Percentiles rank a stretch among this genome's conserved stretches.
Evolutionary conservation across 129 eudicot genomes (phyloP).

Genomic region (Scalesia atractyloides): DNA sequence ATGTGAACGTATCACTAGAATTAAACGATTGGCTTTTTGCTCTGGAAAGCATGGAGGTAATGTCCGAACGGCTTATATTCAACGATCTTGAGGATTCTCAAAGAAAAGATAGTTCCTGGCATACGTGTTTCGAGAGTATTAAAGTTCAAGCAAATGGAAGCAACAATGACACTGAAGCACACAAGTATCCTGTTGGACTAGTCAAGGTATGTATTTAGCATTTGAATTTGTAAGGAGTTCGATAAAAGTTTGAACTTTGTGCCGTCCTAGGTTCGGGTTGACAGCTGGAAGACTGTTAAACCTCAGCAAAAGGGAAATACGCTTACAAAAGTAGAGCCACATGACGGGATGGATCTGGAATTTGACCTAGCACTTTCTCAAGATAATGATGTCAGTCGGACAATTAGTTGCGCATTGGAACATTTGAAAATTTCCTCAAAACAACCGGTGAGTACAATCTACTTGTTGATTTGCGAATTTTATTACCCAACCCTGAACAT

Average conservation of each 20-base stretch:
- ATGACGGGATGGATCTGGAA: slow-evolving; percentile 61
- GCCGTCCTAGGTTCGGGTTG: slow-evolving; percentile 64
- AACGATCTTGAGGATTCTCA: slow-evolving; percentile 40
- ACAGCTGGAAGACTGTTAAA: slow-evolving; percentile 72
- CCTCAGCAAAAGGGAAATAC: slow-evolving; percentile 50
- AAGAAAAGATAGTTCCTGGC: slow-evolving; percentile 76
- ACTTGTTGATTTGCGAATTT: slow-evolving; percentile 2
- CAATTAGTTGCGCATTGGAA: slow-evolving; percentile 60
- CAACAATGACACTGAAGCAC: slow-evolving; percentile 38
- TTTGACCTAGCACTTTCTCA: slow-evolving; percentile 52
- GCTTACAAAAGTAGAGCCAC: slow-evolving; percentile 38
- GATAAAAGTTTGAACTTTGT: slow-evolving; percentile 4
- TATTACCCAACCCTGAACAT: background rate
- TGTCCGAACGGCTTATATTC: slow-evolving; percentile 41
- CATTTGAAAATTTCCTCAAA: slow-evolving; percentile 67
- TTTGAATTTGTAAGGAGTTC: background rate
- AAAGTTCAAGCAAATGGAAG: slow-evolving; percentile 65
- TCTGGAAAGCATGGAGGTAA: slow-evolving; percentile 70
- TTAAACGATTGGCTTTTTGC: slow-evolving; percentile 84
- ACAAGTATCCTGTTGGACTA: slow-evolving; percentile 63
- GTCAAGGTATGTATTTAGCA: slow-evolving; percentile 52
- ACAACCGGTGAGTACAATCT: slow-evolving; percentile 60
- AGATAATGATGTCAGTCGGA: slow-evolving; percentile 41
- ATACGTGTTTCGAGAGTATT: slow-evolving; percentile 63
- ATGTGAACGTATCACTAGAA: slow-evolving; percentile 67